Base-by-base conservation (phyloP, 1,139 yeast genomes). In the Protomyces macrosporus region DNA sequence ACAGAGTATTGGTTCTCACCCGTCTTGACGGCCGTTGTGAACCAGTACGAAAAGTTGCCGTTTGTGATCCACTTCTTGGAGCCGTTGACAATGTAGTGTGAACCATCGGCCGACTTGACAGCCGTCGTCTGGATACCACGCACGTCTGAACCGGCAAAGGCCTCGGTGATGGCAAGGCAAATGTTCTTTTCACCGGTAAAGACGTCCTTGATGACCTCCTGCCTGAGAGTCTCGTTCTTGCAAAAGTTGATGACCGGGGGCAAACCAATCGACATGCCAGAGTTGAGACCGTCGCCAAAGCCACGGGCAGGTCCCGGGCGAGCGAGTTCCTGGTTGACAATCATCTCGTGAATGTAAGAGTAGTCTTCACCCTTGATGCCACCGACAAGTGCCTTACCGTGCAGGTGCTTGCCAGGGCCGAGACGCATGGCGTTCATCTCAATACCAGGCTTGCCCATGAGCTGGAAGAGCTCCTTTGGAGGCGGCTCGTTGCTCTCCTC, bases 291-390 rank as follows among this genome's bases (percentile, higher is more conserved):
- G 51, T 77, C 77, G 33, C 77, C 73, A 69, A 39, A 75, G 68
- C 59, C 76, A 76, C 55, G 78, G 76, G 40, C 77, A 72, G 61
- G 61, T 6, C 78, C 78, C 51, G 73, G 70, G 52, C 79, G 72
- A 7, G 59, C 39, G 10, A 60, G 86, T 59, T 84, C 85, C 71
- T 84, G 84, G 67, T 88, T 79, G 60, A 86, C 82, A 51, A 87
- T 88, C 75, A 89, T 81, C 78, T 89, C 88, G 74, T 85, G 87
- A 96, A 96, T 89, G 63, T 88, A 93, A 78, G 88, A 95, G 96
- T 96, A 89, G 67, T 80, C 77, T 68, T 89, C 95, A 62, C 96
- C 96, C 77, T 89, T 96, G 55, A 81, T 75, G 59, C 88, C 82
- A 69, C 87, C 78, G 75, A 88, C 82, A 55, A 96, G 95, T 77